A percentile compares a stretch with the other conserved stretches of the same genome.
Conservation (phyloP, 2,329 filamentous ascomycete genomes). For the Plectosphaerella cucumerina region DNA sequence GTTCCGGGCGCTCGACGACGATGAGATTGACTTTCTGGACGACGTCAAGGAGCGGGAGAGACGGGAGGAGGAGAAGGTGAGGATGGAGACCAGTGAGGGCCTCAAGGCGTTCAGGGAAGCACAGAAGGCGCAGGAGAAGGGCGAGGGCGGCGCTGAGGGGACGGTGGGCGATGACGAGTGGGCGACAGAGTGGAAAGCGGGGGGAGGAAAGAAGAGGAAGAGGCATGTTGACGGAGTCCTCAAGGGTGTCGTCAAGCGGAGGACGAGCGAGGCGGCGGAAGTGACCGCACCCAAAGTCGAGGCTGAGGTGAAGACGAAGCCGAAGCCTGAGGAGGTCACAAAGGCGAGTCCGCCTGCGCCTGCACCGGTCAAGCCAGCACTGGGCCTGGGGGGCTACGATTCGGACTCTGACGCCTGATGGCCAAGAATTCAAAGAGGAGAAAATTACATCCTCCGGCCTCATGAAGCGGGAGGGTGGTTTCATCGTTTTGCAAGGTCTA, state of each 20-base stretch:
- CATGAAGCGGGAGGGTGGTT: no score
- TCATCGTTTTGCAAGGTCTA: slow-evolving; percentile 13
- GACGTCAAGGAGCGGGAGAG: slow-evolving; percentile 46
- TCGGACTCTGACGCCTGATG: slow-evolving; percentile 45
- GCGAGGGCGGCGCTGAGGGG: slow-evolving; percentile 28
- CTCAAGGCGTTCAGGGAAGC: slow-evolving; percentile 51
- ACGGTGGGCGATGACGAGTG: slow-evolving; percentile 11
- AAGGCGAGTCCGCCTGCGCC: not conserved
- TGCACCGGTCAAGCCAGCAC: slow-evolving; percentile 18
- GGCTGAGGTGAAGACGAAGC: slow-evolving; percentile 1
- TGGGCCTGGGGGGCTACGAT: slow-evolving; percentile 50
- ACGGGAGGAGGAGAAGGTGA: slow-evolving; percentile 49
- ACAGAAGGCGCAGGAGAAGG: slow-evolving; percentile 32
- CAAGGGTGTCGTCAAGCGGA: slow-evolving; percentile 4
- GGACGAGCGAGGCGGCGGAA: slow-evolving; percentile 9
- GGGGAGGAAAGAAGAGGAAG: slow-evolving; percentile 11
- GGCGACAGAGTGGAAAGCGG: slow-evolving; percentile 4
- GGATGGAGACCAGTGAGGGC: slow-evolving; percentile 52
- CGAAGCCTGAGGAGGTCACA: slow-evolving; percentile 14
- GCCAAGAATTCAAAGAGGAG: no score
- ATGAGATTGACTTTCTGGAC: slow-evolving; percentile 73
- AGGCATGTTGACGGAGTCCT: not conserved
- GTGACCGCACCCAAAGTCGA: not conserved
- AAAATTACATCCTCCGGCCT: no score
- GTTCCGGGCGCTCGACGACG: slow-evolving; percentile 72